Evolutionary conservation across 352 stramenopile genomes (phyloP).

Genomic region (Plasmopara halstedii): DNA sequence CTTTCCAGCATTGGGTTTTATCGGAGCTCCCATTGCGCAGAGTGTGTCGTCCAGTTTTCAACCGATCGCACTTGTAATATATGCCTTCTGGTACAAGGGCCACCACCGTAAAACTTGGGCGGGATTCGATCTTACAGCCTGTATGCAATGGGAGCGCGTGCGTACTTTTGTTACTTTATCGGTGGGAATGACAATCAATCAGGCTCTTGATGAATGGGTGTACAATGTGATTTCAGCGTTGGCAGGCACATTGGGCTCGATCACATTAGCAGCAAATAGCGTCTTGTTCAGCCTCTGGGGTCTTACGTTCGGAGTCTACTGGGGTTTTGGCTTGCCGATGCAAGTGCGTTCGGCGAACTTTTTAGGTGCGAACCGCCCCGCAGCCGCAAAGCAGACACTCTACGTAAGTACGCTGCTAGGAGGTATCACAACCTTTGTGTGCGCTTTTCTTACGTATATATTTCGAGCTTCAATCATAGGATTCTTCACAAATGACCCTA

Average conservation of each 20-base stretch:
- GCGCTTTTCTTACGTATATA: conserved; percentile 45
- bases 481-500: conserved; percentile 58
- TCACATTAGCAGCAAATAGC: conserved; percentile 66
- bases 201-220: conserved; percentile 72
- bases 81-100: conserved; percentile 74
- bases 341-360: conserved; percentile 76
- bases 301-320: conserved; percentile 76
- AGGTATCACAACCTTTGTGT: conserved; percentile 40
- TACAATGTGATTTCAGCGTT: conserved; percentile 70
- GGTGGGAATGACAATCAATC: conserved; percentile 70
- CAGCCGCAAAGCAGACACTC: conserved; percentile 50
- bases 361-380: conserved; percentile 57
- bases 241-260: conserved; percentile 49
- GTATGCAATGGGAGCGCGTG: conserved; percentile 59
- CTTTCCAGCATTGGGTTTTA: conserved; percentile 55
- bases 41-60: conserved; percentile 73
- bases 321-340: conserved; percentile 72
- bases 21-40: conserved; percentile 68
- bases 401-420: conserved; percentile 60
- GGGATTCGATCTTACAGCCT: conserved; percentile 47
- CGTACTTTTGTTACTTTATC: conserved; percentile 61
- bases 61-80: conserved; percentile 50
- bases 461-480: conserved; percentile 49
- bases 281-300: conserved; percentile 81
- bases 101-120: conserved; percentile 75